Percentiles rank a stretch among this genome's conserved stretches.
phyloP scores from a whole-genome alignment of 139 green algal species.

The Chlamydomonas eustigma region DNA sequence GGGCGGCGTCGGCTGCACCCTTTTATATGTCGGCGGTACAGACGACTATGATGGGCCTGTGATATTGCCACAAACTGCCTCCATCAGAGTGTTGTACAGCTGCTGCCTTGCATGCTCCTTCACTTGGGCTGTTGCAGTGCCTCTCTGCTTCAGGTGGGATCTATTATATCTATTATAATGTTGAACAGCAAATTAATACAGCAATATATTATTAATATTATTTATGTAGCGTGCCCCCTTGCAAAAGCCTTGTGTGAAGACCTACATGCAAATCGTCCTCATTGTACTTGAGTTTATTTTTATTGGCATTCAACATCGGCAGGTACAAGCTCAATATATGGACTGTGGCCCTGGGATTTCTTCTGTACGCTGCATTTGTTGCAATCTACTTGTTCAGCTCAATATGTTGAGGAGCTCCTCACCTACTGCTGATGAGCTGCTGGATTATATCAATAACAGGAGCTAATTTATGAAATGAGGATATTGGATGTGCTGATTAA shows the following conservation, averaged over 20 bases:
- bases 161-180: background rate
- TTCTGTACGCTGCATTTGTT: constrained; percentile 35
- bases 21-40: background rate
- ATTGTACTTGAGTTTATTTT: background rate
- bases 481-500: no score
- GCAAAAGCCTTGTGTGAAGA: background rate
- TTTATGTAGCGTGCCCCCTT: background rate
- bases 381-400: constrained; percentile 7
- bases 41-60: background rate
- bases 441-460: no score
- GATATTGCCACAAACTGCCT: background rate
- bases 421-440: no score
- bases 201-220: no score
- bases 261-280: background rate
- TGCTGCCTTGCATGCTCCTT: background rate
- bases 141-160: background rate
- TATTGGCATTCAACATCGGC: background rate
- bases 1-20: constrained; percentile 13
- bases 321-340: constrained; percentile 22
- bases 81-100: background rate
- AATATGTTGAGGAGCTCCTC: no score
- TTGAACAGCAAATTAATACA: background rate
- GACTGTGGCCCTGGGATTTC: constrained; percentile 15
- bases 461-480: no score
- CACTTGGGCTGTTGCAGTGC: background rate